These are phyloP conservation scores for Kuraishia hungarica DNA, from an alignment of 805 yeast genomes.

Conservation along the genomic window DNA sequence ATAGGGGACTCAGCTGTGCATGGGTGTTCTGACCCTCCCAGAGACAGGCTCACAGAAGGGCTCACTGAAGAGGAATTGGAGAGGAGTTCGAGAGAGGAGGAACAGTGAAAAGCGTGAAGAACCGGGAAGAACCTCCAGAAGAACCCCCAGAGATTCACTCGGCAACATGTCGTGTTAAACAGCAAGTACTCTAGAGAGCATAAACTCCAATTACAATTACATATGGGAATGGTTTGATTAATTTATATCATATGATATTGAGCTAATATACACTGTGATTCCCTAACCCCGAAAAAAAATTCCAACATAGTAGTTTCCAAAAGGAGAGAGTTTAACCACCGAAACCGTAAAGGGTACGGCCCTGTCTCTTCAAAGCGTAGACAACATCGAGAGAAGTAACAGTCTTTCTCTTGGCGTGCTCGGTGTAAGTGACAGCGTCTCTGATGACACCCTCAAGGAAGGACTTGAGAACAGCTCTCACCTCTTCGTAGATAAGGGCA, in stretches of 20 bases:
- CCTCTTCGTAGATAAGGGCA: constrained; percentile 97
- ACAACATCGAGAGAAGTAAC: constrained; percentile 98
- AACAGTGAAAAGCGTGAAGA: too few species aligned
- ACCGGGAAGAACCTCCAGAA: too few species aligned
- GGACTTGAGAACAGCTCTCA: constrained; percentile 91
- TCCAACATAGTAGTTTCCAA: neutral
- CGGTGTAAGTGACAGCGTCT: constrained; percentile 99
- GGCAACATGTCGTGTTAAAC: too few species aligned
- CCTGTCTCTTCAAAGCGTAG: constrained; percentile 99
- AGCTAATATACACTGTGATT: neutral
- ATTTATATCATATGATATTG: neutral
- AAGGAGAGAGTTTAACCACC: constrained; percentile 67
- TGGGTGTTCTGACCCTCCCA: too few species aligned
- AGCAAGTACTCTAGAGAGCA: too few species aligned
- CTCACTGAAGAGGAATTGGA: too few species aligned
- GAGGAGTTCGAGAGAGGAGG: too few species aligned
- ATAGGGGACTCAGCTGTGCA: too few species aligned
- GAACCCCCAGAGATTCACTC: too few species aligned
- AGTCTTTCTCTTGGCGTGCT: constrained; percentile 99
- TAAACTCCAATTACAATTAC: too few species aligned
- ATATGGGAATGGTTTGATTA: neutral
- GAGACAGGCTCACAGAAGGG: too few species aligned
- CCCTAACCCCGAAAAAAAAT: neutral
- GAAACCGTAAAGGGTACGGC: constrained; percentile 99
- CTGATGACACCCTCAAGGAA: constrained; percentile 96